Percentiles rank a stretch among this genome's conserved stretches.
Conservation (phyloP, 352 stramenopile genomes). For the Phytophthora pseudosyringae region DNA sequence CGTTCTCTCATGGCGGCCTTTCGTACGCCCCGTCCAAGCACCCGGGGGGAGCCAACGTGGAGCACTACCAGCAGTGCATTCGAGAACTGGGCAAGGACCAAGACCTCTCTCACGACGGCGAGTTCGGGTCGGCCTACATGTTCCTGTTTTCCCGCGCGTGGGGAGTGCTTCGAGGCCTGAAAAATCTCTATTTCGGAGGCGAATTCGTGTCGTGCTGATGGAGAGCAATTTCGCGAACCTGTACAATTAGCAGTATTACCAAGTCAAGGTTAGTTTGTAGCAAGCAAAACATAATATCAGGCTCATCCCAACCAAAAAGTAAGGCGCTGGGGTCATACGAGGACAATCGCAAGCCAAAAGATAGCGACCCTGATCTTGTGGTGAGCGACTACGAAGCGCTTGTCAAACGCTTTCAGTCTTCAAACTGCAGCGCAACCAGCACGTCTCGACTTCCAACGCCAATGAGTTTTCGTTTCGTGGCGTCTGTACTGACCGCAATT, state of each 20-base stretch:
- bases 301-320: too few relatives aligned
- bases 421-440: conserved; percentile 8
- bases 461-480: conserved; percentile 8
- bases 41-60: conserved; percentile 57
- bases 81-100: conserved; percentile 49
- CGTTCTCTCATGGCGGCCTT: conserved; percentile 42
- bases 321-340: too few relatives aligned
- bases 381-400: too few relatives aligned
- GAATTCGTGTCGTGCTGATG: conserved; percentile 50
- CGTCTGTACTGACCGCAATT: not conserved
- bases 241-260: conserved; percentile 12
- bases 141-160: conserved; percentile 47
- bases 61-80: conserved; percentile 70
- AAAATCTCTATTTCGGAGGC: conserved; percentile 28
- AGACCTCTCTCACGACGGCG: conserved; percentile 52
- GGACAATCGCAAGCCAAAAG: not conserved
- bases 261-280: not conserved
- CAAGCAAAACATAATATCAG: conserved; percentile 4
- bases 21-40: conserved; percentile 43
- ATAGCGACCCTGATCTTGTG: conserved; percentile 9
- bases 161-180: conserved; percentile 36
- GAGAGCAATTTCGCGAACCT: conserved; percentile 1
- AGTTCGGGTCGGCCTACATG: conserved; percentile 53
- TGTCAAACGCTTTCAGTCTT: conserved; percentile 15
- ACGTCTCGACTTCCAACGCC: not conserved